phyloP scores from a whole-genome alignment of 768 basidiomycete genomes.

The Inosperma sp. region DNA sequence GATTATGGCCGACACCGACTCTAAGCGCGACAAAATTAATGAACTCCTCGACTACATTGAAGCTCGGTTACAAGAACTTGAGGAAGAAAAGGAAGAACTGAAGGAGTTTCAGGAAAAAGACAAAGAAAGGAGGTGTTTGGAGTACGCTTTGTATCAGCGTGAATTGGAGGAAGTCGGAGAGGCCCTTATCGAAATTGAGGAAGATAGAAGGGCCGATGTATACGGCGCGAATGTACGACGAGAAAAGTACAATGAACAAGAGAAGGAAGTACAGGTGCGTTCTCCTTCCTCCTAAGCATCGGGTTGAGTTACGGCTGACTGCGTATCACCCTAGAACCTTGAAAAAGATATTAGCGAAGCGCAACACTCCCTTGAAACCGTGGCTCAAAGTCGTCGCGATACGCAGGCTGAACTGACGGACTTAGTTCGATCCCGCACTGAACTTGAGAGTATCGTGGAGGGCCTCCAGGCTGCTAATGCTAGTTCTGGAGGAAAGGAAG shows the following conservation, averaged over 20 bases:
- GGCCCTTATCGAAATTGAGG: slow-evolving; percentile 79
- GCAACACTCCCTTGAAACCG: no score
- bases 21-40: slow-evolving; percentile 85
- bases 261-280: no score
- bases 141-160: no score
- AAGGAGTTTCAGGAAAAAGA: no score
- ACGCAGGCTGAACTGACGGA: slow-evolving; percentile 82
- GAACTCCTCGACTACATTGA: no score
- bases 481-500: no score
- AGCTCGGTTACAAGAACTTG: slow-evolving; percentile 84
- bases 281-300: no score
- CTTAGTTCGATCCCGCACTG: slow-evolving; percentile 75
- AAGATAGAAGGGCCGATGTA: slow-evolving; percentile 75
- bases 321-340: slow-evolving; percentile 47
- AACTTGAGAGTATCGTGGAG: slow-evolving; percentile 75
- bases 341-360: slow-evolving; percentile 71
- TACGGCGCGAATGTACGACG: slow-evolving; percentile 78
- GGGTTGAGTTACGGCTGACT: slow-evolving; percentile 70
- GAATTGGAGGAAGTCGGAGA: slow-evolving; percentile 87
- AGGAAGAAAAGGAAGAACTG: slow-evolving; percentile 96
- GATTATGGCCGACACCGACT: slow-evolving; percentile 95
- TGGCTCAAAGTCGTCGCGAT: no score
- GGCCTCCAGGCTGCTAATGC: no score
- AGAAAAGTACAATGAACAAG: no score
- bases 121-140: no score